Conservation (phyloP, 305 asterid species). For the Ilex paraguariensis region DNA sequence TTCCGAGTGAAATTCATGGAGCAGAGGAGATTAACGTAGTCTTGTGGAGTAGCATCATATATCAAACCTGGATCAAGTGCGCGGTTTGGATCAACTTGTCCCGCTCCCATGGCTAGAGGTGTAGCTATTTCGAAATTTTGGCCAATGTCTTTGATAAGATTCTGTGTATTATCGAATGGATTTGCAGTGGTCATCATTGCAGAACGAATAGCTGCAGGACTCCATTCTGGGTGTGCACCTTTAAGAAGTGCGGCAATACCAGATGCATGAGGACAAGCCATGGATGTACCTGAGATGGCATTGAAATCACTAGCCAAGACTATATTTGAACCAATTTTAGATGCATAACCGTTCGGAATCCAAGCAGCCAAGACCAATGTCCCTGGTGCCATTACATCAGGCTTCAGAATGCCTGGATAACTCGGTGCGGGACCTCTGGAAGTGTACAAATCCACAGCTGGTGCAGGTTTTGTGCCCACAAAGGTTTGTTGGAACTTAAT, state of each 20-base stretch:
- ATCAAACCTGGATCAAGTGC: slow-evolving; percentile 56
- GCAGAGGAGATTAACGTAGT: slow-evolving; percentile 44
- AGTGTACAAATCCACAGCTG: slow-evolving; percentile 26
- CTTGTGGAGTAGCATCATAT: slow-evolving; percentile 42
- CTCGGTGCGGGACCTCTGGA: slow-evolving; percentile 46
- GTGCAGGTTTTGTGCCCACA: slow-evolving; percentile 34
- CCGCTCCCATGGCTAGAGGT: slow-evolving; percentile 49
- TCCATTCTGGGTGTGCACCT: slow-evolving; percentile 53
- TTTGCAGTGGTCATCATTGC: slow-evolving; percentile 55
- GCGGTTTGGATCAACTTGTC: slow-evolving; percentile 43
- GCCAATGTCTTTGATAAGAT: slow-evolving; percentile 27
- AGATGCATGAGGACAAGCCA: slow-evolving; percentile 58
- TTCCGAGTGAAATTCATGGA: slow-evolving; percentile 37
- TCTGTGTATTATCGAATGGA: slow-evolving; percentile 30
- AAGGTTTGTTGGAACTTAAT: slow-evolving; percentile 44
- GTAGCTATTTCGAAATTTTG: slow-evolving; percentile 21
- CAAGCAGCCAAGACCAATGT: not conserved
- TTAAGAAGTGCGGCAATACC: slow-evolving; percentile 51
- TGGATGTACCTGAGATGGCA: slow-evolving; percentile 42
- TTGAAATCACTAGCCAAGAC: slow-evolving; percentile 20
- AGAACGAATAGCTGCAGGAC: slow-evolving; percentile 53
- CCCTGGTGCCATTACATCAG: slow-evolving; percentile 57
- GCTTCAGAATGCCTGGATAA: slow-evolving; percentile 37
- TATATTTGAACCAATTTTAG: slow-evolving; percentile 4
- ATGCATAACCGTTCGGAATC: too few species aligned